A percentile compares a stretch with the other conserved stretches of the same genome.
phyloP scores from a whole-genome alignment of 192 early-diverging fungal genomes.

The Phycomyces nitens region DNA sequence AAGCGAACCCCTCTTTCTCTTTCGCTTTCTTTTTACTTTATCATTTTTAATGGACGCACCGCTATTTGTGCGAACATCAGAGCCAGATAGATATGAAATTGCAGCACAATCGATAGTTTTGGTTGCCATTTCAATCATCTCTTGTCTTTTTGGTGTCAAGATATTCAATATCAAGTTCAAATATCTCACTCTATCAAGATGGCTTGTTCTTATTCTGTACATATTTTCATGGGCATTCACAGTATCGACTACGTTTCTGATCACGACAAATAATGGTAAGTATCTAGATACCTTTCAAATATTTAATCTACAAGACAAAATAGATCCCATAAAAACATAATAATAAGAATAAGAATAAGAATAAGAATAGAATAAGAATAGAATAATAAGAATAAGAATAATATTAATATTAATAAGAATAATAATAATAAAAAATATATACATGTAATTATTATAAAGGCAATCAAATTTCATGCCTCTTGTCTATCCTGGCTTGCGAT shows the following conservation, averaged over 20 bases:
- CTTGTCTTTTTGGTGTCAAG: slow-evolving; percentile 26
- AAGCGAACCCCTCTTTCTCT: background rate
- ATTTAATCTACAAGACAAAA: background rate
- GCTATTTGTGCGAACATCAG: background rate
- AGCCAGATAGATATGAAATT: slow-evolving; percentile 27
- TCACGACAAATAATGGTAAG: slow-evolving; percentile 43
- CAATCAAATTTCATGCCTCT: slow-evolving; percentile 35
- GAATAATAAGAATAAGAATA: too few relatives aligned
- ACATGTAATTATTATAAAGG: background rate
- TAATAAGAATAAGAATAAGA: background rate
- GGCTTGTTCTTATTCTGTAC: slow-evolving; percentile 38
- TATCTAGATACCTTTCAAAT: background rate
- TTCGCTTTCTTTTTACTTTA: background rate
- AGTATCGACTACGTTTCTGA: slow-evolving; percentile 30
- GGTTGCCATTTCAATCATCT: slow-evolving; percentile 18
- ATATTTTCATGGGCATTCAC: slow-evolving; percentile 49
- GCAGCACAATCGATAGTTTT: slow-evolving; percentile 20
- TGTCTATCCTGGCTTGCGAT: slow-evolving; percentile 42
- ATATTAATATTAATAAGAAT: too few relatives aligned
- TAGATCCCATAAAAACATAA: background rate
- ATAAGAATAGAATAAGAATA: background rate
- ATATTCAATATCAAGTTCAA: slow-evolving; percentile 27
- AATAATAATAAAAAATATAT: too few relatives aligned
- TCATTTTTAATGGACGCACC: background rate
- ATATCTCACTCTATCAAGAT: slow-evolving; percentile 34